A percentile compares a stretch with the other conserved stretches of the same genome.
phyloP scores from a whole-genome alignment of 495 filamentous ascomycete species.

The Aspergillus funiculosus region DNA sequence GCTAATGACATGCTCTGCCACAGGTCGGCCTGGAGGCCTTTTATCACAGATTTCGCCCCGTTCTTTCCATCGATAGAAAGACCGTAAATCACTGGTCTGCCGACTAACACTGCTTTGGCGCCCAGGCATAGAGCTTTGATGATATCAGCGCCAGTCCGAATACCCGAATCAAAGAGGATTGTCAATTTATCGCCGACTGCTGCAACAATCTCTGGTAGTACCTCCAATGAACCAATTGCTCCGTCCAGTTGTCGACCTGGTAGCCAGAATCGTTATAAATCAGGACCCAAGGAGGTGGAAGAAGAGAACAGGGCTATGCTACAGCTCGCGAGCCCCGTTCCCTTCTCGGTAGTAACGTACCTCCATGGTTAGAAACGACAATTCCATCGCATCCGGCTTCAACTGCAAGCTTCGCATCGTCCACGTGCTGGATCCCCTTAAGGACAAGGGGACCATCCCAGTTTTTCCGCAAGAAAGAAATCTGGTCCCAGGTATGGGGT shows the following conservation, averaged over 20 bases:
- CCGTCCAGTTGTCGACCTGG: slow-evolving; percentile 62
- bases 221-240: slow-evolving; percentile 57
- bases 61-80: slow-evolving; percentile 56
- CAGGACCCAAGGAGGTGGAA: neutral
- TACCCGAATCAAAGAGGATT: slow-evolving; percentile 60
- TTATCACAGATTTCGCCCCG: slow-evolving; percentile 53
- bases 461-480: slow-evolving; percentile 48
- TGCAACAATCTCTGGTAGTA: slow-evolving; percentile 58
- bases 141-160: slow-evolving; percentile 56
- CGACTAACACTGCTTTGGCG: slow-evolving; percentile 83
- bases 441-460: slow-evolving; percentile 57
- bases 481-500: slow-evolving; percentile 53
- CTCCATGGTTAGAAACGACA: slow-evolving; percentile 51
- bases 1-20: slow-evolving; percentile 55
- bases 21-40: slow-evolving; percentile 53
- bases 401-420: slow-evolving; percentile 44
- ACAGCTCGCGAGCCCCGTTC: neutral
- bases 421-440: slow-evolving; percentile 47
- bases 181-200: slow-evolving; percentile 50
- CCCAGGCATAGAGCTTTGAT: slow-evolving; percentile 87
- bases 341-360: slow-evolving; percentile 23
- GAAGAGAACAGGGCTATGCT: neutral
- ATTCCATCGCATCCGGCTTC: slow-evolving; percentile 48
- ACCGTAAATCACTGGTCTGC: slow-evolving; percentile 80
- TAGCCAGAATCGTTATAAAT: neutral